These are phyloP conservation scores for Penicillium paxilli DNA, from an alignment of 495 filamentous ascomycete species.

Conservation along the genomic window DNA sequence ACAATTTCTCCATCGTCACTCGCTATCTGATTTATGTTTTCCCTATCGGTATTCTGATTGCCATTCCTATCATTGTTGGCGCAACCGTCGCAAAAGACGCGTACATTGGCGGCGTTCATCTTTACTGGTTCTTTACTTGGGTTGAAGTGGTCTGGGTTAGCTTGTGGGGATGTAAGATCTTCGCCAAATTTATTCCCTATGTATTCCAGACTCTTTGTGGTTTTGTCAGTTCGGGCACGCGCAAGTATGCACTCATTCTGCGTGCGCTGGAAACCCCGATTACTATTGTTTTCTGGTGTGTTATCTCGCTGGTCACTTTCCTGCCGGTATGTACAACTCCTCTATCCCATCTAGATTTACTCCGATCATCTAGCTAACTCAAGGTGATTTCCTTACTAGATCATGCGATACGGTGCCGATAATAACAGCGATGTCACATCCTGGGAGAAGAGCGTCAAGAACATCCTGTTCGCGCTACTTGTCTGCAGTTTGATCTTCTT, in stretches of 20 bases:
- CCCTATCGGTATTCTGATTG: slow-evolving; percentile 73
- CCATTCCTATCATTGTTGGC: slow-evolving; percentile 79
- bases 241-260: slow-evolving; percentile 88
- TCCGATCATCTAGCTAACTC: neutral
- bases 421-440: slow-evolving; percentile 35
- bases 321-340: slow-evolving; percentile 47
- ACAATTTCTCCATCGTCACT: slow-evolving; percentile 82
- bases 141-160: slow-evolving; percentile 87
- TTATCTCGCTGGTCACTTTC: slow-evolving; percentile 80
- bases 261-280: slow-evolving; percentile 79
- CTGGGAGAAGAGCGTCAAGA: slow-evolving; percentile 66
- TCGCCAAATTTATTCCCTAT: slow-evolving; percentile 73
- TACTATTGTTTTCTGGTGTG: slow-evolving; percentile 82
- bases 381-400: slow-evolving; percentile 29
- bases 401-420: slow-evolving; percentile 54
- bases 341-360: neutral
- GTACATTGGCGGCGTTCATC: slow-evolving; percentile 61
- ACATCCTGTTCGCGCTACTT: slow-evolving; percentile 74
- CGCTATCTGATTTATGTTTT: slow-evolving; percentile 88
- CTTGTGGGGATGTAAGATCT: slow-evolving; percentile 84
- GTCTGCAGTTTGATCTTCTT: slow-evolving; percentile 76
- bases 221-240: slow-evolving; percentile 85
- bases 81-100: slow-evolving; percentile 52
- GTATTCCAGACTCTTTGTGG: slow-evolving; percentile 87
- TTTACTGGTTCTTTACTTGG: slow-evolving; percentile 86